A percentile compares a stretch with the other conserved stretches of the same genome.
These are phyloP conservation scores for Schizopora paradoxa DNA, from an alignment of 1,284 basidiomycete species.

Conservation along the genomic window DNA sequence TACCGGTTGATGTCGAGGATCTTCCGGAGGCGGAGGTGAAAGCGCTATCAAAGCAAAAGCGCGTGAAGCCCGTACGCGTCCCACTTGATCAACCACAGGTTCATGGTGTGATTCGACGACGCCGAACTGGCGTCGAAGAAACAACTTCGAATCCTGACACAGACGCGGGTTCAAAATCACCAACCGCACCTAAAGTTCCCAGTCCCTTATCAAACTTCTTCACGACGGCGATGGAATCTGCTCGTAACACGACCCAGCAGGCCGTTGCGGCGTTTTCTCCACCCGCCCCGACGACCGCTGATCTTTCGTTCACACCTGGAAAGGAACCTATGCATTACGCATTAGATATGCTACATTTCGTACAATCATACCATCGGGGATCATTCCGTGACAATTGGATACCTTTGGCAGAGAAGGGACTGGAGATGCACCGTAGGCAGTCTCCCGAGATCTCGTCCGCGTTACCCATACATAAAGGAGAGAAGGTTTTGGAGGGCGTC, in stretches of 20 bases:
- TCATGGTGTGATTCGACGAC: conserved; percentile 61
- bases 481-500: conserved; percentile 91
- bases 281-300: conserved; percentile 36
- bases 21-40: conserved; percentile 87
- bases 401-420: conserved; percentile 73
- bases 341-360: conserved; percentile 74
- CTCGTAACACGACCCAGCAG: conserved; percentile 63
- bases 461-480: conserved; percentile 84
- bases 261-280: conserved; percentile 69
- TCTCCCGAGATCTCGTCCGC: conserved; percentile 74
- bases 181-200: conserved; percentile 53
- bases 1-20: conserved; percentile 89
- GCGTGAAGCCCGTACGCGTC: conserved; percentile 80
- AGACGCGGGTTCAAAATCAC: conserved; percentile 19
- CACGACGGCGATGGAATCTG: conserved; percentile 69
- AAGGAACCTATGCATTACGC: conserved; percentile 72
- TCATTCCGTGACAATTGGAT: conserved; percentile 76
- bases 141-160: conserved; percentile 25
- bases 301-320: conserved; percentile 40
- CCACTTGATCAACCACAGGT: conserved; percentile 91
- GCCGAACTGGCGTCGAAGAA: conserved; percentile 38
- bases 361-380: conserved; percentile 67
- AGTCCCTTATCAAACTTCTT: conserved; percentile 72
- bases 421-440: conserved; percentile 74
- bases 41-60: conserved; percentile 76